Evolutionary conservation across 2,329 filamentous ascomycete species (phyloP), one percentile per base, ranked within the genome.

Genomic region (Fusarium nematophilum): DNA sequence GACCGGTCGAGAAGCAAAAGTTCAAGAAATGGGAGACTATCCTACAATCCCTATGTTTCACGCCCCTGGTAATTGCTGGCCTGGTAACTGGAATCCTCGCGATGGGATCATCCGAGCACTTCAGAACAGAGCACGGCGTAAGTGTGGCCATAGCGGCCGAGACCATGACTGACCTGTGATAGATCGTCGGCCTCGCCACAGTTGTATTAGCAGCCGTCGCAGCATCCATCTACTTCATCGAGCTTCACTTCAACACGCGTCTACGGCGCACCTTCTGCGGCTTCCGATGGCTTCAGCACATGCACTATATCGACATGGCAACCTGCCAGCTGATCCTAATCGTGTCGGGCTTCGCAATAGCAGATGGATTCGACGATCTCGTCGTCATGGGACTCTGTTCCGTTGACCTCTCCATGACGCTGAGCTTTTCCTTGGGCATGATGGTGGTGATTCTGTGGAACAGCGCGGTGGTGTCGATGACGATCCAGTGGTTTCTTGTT

Each of bases 401-500:
- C 6, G 29, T 38, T 9, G 27, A 38, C 21, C 15, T 44, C 7
- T 15, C 48, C 11, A 52, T 38, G 30, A 44, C 48, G 10, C 21
- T 52, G 21, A 21, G 9, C 15, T 44, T 52, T 26, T 52, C 48
- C 7, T 29, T 52, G 7, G 48, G 48, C 9, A 52, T 37, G 39
- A 43, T 37, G 2, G 15, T 44, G 10, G 31, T 31, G 7, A 44
- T 52, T 27, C 17, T 52, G 10, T 52, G 48, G 48, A 52, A 52
- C 13, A 27, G 38, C 6, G 48, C 48, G 13, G 29, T 52, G 21
- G 38, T 31, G 8, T 27, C 39, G 3, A 44, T 52, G 48, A 44
- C 39, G 3, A 9, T 52, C 10, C 30, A 52, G 18, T 52, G 48
- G 48, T 26, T 34, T 10, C 48, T 52, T 17, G 31, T 10, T 67